Percentiles rank a stretch among this genome's conserved stretches.
Conservation (phyloP, 2,329 filamentous ascomycete genomes). For the Cladobotryum mycophilum region DNA sequence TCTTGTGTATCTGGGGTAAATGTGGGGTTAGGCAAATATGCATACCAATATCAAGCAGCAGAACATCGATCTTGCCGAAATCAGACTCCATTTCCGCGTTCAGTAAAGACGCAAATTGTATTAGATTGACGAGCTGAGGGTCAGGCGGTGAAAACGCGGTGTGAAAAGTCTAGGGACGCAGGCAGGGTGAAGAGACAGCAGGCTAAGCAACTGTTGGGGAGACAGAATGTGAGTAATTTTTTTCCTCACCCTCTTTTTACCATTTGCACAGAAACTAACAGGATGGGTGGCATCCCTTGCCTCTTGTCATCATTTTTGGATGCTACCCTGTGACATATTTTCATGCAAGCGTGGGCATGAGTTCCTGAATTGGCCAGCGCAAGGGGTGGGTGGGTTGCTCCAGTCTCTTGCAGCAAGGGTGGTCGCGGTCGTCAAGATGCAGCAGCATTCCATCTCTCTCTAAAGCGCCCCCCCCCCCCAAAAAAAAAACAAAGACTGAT, state of each 20-base stretch:
- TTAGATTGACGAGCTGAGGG: neutral
- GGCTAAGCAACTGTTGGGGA: neutral
- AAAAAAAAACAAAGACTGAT: no score
- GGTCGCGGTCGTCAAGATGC: neutral
- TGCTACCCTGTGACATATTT: neutral
- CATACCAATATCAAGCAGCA: constrained; percentile 34
- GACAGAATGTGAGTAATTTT: neutral
- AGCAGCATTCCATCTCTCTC: neutral
- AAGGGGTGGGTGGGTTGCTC: neutral
- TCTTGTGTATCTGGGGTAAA: constrained; percentile 7
- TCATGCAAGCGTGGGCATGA: neutral
- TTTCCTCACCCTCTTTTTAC: neutral
- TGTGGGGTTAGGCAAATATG: constrained; percentile 4
- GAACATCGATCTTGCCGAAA: constrained; percentile 25
- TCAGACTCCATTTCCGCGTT: constrained; percentile 15
- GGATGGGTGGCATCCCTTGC: no score
- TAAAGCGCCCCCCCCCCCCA: no score
- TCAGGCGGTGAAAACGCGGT: neutral
- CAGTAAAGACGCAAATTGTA: constrained; percentile 13
- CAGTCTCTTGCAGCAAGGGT: neutral
- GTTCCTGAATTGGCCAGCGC: neutral
- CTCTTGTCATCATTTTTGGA: no score
- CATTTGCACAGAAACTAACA: neutral
- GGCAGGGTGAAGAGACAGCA: neutral
- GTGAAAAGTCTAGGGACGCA: neutral